Evolutionary conservation across 805 yeast genomes (phyloP).

Genomic region (Candida glaebosa): DNA sequence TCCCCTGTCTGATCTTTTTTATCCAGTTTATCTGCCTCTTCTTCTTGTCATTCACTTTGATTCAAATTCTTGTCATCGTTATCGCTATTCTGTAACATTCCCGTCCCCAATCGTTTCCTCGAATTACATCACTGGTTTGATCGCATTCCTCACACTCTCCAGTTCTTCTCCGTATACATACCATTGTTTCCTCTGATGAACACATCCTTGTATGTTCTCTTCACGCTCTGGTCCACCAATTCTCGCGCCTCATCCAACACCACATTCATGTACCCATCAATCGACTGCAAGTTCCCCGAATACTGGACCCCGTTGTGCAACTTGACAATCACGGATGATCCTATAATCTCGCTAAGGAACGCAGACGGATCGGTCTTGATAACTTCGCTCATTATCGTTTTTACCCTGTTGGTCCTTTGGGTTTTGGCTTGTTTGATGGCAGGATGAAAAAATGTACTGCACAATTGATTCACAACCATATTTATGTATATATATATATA

Average conservation of each 20-base stretch:
- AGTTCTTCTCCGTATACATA: constrained; percentile 31
- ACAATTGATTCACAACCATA: neutral
- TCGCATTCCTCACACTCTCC: neutral
- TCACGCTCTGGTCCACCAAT: constrained; percentile 42
- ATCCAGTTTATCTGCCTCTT: too few relatives aligned
- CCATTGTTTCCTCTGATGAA: constrained; percentile 87
- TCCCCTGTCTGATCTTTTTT: too few relatives aligned
- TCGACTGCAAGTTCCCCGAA: constrained; percentile 65
- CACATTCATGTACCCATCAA: constrained; percentile 96
- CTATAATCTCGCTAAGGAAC: constrained; percentile 76
- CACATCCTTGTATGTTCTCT: constrained; percentile 65
- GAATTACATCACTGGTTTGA: neutral
- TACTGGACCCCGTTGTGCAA: constrained; percentile 85
- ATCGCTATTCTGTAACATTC: neutral
- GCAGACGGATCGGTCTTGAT: constrained; percentile 62
- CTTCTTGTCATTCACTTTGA: neutral
- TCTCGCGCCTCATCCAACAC: constrained; percentile 80
- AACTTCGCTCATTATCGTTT: constrained; percentile 11
- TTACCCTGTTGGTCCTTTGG: too few relatives aligned
- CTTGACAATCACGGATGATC: constrained; percentile 77
- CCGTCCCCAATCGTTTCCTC: neutral
- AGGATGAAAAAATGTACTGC: neutral
- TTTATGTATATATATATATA: too few relatives aligned
- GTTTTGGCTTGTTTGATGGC: too few relatives aligned
- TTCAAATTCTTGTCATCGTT: too few relatives aligned